Conservation (phyloP, 441 rosid genomes). For the Brassica balearica region DNA sequence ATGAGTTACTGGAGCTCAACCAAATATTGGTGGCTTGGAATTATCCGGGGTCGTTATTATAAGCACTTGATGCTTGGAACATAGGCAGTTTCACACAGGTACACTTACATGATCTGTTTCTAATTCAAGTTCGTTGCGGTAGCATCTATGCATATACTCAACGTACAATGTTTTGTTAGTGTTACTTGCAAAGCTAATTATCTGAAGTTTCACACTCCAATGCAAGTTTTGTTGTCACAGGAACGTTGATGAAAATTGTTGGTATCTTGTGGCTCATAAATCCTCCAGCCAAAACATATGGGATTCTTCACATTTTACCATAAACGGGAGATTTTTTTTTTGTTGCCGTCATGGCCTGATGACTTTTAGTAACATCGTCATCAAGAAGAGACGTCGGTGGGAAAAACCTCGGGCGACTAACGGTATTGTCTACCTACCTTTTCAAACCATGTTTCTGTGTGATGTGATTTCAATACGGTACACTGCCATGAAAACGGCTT, state of each 20-base stretch:
- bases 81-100: slow-evolving; percentile 41
- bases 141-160: slow-evolving; percentile 9
- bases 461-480: not conserved
- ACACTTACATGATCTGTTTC: slow-evolving; percentile 18
- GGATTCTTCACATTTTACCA: slow-evolving; percentile 15
- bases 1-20: slow-evolving; percentile 59
- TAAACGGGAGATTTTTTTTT: not conserved
- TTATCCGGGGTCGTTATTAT: slow-evolving; percentile 86
- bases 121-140: slow-evolving; percentile 2
- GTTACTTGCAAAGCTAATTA: slow-evolving; percentile 7
- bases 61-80: slow-evolving; percentile 86
- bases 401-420: slow-evolving; percentile 15
- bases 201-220: slow-evolving; percentile 20
- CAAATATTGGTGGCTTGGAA: slow-evolving; percentile 75
- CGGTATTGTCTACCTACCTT: not conserved
- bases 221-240: slow-evolving; percentile 36
- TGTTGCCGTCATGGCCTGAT: slow-evolving; percentile 23
- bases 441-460: no score
- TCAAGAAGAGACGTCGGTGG: slow-evolving; percentile 30
- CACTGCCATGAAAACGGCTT: slow-evolving; percentile 28
- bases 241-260: slow-evolving; percentile 15
- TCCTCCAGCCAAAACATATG: not conserved
- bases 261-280: slow-evolving; percentile 7
- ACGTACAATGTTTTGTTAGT: slow-evolving; percentile 3
- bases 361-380: slow-evolving; percentile 21